These are phyloP conservation scores for Ceriops decandra DNA, from an alignment of 345 rosid species.

Conservation along the genomic window DNA sequence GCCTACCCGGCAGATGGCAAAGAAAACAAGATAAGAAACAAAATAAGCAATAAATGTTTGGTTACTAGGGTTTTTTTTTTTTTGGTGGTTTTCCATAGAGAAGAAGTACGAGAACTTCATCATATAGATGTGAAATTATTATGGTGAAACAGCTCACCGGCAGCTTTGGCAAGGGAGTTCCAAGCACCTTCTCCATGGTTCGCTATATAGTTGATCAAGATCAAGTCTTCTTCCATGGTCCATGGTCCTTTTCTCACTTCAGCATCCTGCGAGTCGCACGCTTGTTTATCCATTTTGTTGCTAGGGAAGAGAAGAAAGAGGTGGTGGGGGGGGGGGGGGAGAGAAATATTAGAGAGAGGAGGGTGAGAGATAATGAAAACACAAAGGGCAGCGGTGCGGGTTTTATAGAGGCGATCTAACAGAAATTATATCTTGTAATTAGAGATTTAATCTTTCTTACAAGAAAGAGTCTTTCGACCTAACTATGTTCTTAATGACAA, in stretches of 20 bases:
- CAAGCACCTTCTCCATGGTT: slow-evolving; percentile 97
- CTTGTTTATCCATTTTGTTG: slow-evolving; percentile 54
- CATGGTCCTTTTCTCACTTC: slow-evolving; percentile 98
- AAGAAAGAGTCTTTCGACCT: slow-evolving; percentile 22
- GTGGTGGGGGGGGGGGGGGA: neutral
- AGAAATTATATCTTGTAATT: neutral
- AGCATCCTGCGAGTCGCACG: slow-evolving; percentile 54
- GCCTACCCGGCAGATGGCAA: slow-evolving; percentile 33
- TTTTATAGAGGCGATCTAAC: slow-evolving; percentile 36
- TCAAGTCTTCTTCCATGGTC: slow-evolving; percentile 95
- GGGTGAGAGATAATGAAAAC: slow-evolving; percentile 11
- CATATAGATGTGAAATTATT: neutral
- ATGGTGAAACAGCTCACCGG: slow-evolving; percentile 45
- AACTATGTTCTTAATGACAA: slow-evolving; percentile 30
- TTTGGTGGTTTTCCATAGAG: no score
- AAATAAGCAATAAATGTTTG: neutral
- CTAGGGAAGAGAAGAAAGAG: neutral
- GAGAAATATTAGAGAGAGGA: slow-evolving; percentile 3
- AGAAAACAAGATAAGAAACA: neutral
- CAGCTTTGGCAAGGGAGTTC: slow-evolving; percentile 92
- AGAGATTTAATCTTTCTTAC: slow-evolving; percentile 1
- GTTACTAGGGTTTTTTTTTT: no score
- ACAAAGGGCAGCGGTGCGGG: slow-evolving; percentile 15
- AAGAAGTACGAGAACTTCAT: no score
- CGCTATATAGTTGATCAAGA: slow-evolving; percentile 79